Conservation (phyloP, 495 filamentous ascomycete species). For the Trichoderma virens region DNA sequence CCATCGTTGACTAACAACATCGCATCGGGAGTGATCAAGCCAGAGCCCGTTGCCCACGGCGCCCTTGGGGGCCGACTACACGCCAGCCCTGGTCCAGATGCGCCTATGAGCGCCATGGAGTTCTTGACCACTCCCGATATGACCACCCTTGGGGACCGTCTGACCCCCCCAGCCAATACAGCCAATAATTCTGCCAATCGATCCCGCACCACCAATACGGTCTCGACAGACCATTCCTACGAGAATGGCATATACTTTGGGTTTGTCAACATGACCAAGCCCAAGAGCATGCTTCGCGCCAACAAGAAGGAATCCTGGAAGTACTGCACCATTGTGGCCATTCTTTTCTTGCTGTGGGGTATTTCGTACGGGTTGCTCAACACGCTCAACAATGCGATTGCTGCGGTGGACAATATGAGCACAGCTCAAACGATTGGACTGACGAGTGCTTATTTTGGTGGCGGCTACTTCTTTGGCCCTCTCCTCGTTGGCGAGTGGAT, state of each 20-base stretch:
- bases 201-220: constrained; percentile 6
- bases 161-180: too few relatives aligned
- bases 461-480: constrained; percentile 58
- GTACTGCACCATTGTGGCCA: constrained; percentile 53
- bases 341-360: constrained; percentile 76
- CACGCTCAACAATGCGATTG: constrained; percentile 50
- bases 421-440: constrained; percentile 31
- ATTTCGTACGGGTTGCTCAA: constrained; percentile 75
- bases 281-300: constrained; percentile 66
- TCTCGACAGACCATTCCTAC: constrained; percentile 2
- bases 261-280: constrained; percentile 73
- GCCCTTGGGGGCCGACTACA: constrained; percentile 6
- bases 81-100: constrained; percentile 12
- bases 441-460: constrained; percentile 35
- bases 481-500: constrained; percentile 60
- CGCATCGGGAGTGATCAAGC: background rate
- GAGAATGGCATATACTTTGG: constrained; percentile 54
- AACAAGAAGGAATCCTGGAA: constrained; percentile 33
- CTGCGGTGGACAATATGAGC: constrained; percentile 30
- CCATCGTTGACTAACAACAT: background rate
- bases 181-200: background rate
- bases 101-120: constrained; percentile 46
- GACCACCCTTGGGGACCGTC: constrained; percentile 1
- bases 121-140: constrained; percentile 51
- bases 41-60: background rate